Evolutionary conservation across 495 filamentous ascomycete genomes (phyloP), one percentile per base, ranked within the genome.

Genomic region (Hypoxylon rickii): DNA sequence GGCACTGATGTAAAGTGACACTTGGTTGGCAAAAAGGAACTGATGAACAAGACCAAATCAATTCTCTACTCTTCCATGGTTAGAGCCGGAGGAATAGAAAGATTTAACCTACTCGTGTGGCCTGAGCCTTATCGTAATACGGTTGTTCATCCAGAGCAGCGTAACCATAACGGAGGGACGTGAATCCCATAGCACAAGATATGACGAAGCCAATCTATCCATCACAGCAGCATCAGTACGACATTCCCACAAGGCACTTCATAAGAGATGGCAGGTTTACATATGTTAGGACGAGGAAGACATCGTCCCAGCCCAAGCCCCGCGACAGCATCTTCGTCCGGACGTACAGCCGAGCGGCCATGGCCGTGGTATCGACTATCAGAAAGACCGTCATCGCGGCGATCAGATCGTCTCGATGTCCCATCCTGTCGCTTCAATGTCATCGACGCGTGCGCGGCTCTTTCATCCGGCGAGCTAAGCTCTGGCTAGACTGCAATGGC

Each of bases 11-110:
- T 68, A 68, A 8, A 68, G 55, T 5, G 51, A 21, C 17, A 64
- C 39, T 49, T 68, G 65, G 42, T 68, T 61, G 7, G 50, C 65
- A 31, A 60, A 65, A 22, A 61, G 44, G 55, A 65, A 65, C 65
- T 68, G 34, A 29, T 26, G 11, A 3, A 13, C 0, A 6, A 13
- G 3, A 13, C 0, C 7, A 21, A 3, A 24, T 7, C 15, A 10
- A 12, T 10, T 20, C 3, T 34, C 61, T 41, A 65, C 52, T 34
- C 21, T 8, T 44, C 19, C 6, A 22, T 34, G n/a, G 3, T 34
- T 13, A 3, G 7, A 19, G 21, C 17, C 29, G 0, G 17, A n/a
- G 29, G 12, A 20, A 16, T 13, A 31, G 22, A 13, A 38, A 44
- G 16, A 8, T 16, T 41, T 39, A 8, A 36, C 19, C 3, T 64